Evolutionary conservation across 352 stramenopile species (phyloP).

Genomic region (Phytophthora pseudosyringae): DNA sequence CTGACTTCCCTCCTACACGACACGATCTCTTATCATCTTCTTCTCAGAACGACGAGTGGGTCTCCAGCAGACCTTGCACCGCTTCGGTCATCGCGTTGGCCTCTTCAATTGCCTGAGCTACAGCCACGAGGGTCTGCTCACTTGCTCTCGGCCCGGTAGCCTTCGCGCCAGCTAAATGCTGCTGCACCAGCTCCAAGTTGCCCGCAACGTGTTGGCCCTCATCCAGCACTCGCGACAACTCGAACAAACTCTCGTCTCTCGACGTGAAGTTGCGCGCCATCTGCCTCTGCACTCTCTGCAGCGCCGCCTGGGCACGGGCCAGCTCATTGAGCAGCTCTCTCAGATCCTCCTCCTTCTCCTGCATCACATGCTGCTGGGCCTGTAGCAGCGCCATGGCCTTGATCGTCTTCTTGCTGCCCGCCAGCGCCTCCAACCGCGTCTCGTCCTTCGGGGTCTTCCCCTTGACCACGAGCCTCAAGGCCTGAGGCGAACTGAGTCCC

Average conservation of each 20-base stretch:
- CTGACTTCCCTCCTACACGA: not conserved
- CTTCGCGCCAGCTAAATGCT: conserved; percentile 43
- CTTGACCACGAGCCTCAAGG: conserved; percentile 67
- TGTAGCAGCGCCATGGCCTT: conserved; percentile 81
- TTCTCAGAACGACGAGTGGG: conserved; percentile 30
- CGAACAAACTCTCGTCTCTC: conserved; percentile 55
- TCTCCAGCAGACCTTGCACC: conserved; percentile 39
- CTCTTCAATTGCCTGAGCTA: conserved; percentile 41
- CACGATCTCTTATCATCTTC: too few relatives aligned
- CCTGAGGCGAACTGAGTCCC: conserved; percentile 42
- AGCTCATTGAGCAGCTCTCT: conserved; percentile 68
- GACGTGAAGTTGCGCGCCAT: conserved; percentile 61
- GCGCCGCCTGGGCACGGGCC: conserved; percentile 40
- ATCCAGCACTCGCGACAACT: conserved; percentile 52
- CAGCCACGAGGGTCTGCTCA: conserved; percentile 31
- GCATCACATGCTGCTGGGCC: conserved; percentile 60
- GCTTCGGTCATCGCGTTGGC: conserved; percentile 25
- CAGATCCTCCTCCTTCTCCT: conserved; percentile 74
- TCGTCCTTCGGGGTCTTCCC: conserved; percentile 63
- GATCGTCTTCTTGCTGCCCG: conserved; percentile 35
- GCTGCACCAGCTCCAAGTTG: conserved; percentile 61
- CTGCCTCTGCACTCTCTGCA: conserved; percentile 45
- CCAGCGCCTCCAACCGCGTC: conserved; percentile 27
- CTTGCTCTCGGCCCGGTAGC: conserved; percentile 16
- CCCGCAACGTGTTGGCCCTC: conserved; percentile 36